Percentiles rank a stretch among this genome's conserved stretches.
phyloP scores from a whole-genome alignment of 768 basidiomycete species.

The Pleurotus eryngii region DNA sequence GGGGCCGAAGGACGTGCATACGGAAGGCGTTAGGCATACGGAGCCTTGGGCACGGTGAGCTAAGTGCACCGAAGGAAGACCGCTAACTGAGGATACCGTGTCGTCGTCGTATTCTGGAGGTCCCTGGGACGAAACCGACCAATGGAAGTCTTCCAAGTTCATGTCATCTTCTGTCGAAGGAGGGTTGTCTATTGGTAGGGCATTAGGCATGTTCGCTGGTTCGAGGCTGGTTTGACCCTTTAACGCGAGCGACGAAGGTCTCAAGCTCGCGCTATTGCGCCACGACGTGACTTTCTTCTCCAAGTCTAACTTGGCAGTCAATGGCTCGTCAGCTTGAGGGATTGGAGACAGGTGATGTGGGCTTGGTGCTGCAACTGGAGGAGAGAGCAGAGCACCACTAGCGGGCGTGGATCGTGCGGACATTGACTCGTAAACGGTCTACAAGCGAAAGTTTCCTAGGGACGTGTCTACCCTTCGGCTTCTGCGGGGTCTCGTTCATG shows the following conservation, averaged over 20 bases:
- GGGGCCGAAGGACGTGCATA: constrained; percentile 56
- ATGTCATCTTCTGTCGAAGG: constrained; percentile 37
- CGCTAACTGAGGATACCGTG: constrained; percentile 36
- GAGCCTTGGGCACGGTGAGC: constrained; percentile 54
- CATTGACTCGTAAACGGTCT: constrained; percentile 53
- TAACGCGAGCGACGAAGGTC: constrained; percentile 44
- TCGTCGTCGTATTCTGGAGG: constrained; percentile 42
- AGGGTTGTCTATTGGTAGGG: constrained; percentile 27
- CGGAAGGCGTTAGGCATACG: constrained; percentile 50
- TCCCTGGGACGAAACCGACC: constrained; percentile 70
- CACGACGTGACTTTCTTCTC: constrained; percentile 61
- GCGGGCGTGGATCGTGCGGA: constrained; percentile 33
- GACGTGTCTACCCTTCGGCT: constrained; percentile 38
- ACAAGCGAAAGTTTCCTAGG: constrained; percentile 70
- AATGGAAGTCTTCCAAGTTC: constrained; percentile 62
- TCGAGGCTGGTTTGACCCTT: constrained; percentile 50
- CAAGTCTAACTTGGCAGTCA: constrained; percentile 47
- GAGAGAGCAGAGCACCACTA: constrained; percentile 18
- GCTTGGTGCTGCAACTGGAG: constrained; percentile 26
- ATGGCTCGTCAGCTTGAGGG: constrained; percentile 57
- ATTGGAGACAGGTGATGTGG: constrained; percentile 54
- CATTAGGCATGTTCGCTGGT: constrained; percentile 48
- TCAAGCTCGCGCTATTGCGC: constrained; percentile 54
- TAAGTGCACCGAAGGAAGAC: constrained; percentile 52
- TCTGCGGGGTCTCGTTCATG: constrained; percentile 5